Conservation (phyloP, 1,139 yeast genomes). For the Nadsonia commutata region DNA sequence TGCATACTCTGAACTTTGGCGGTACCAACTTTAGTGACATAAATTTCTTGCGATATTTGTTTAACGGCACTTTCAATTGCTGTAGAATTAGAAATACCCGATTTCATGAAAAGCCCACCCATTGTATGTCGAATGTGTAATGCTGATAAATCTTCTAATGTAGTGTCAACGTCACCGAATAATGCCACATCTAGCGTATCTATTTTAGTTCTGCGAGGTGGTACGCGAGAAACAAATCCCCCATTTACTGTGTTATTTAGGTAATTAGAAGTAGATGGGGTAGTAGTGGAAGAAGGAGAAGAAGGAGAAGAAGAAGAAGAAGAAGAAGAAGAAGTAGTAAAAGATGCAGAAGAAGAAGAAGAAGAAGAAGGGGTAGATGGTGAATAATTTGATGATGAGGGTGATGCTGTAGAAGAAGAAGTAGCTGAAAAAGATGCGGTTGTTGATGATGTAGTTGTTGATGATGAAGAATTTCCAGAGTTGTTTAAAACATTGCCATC, state of each 20-base stretch:
- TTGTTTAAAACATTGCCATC: conserved; percentile 1
- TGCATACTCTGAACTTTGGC: conserved; percentile 31
- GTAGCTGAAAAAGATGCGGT: no score
- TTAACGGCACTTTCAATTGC: conserved; percentile 36
- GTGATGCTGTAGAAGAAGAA: no score
- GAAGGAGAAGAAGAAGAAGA: conserved; percentile 1
- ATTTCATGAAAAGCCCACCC: conserved; percentile 50
- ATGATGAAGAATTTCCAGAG: conserved; percentile 3
- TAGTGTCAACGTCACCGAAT: conserved; percentile 60
- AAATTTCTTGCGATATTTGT: conserved; percentile 32
- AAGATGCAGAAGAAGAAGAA: no score
- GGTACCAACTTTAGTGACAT: conserved; percentile 30
- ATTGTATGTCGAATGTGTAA: conserved; percentile 41
- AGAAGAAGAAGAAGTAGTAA: background rate
- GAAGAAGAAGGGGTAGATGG: no score
- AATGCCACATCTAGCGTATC: conserved; percentile 53
- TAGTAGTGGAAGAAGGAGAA: background rate
- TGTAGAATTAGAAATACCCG: conserved; percentile 42
- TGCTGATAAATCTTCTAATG: conserved; percentile 44
- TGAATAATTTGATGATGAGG: no score
- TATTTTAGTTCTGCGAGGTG: conserved; percentile 3
- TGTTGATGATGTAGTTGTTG: no score
- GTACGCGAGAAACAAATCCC: background rate
- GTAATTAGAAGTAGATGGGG: background rate
- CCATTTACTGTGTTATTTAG: background rate